Evolutionary conservation across 257 asterid species (phyloP).

Genomic region (Solanum chiquidenum): DNA sequence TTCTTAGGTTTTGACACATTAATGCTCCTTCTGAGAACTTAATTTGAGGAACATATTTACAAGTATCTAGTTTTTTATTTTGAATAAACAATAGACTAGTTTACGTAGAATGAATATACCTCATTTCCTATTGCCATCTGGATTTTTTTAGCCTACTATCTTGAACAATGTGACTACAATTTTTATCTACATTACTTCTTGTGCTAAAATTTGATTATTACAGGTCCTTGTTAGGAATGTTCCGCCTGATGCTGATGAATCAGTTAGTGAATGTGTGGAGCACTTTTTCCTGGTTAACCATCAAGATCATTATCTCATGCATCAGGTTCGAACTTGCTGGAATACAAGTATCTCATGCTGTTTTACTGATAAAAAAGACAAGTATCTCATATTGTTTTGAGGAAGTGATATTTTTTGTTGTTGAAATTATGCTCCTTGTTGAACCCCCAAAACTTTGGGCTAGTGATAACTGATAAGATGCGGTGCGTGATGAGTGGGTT

Average conservation of each 20-base stretch:
- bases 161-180: neutral
- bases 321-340: constrained; percentile 51
- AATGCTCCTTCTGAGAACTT: neutral
- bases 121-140: neutral
- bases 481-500: neutral
- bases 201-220: neutral
- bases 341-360: neutral
- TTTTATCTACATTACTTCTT: neutral
- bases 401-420: constrained; percentile 20
- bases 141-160: neutral
- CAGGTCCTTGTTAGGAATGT: constrained; percentile 90
- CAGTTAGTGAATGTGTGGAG: constrained; percentile 72
- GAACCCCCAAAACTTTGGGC: neutral
- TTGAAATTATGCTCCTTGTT: constrained; percentile 35
- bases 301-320: constrained; percentile 77
- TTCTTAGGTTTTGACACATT: neutral
- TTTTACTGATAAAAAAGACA: neutral
- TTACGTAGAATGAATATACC: neutral
- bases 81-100: neutral
- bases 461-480: neutral
- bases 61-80: neutral
- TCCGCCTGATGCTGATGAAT: constrained; percentile 84
- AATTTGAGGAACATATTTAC: neutral
- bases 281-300: constrained; percentile 98
- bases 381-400: neutral